Base-by-base conservation (phyloP, 1,139 yeast genomes). In the Candida tunisiensis region DNA sequence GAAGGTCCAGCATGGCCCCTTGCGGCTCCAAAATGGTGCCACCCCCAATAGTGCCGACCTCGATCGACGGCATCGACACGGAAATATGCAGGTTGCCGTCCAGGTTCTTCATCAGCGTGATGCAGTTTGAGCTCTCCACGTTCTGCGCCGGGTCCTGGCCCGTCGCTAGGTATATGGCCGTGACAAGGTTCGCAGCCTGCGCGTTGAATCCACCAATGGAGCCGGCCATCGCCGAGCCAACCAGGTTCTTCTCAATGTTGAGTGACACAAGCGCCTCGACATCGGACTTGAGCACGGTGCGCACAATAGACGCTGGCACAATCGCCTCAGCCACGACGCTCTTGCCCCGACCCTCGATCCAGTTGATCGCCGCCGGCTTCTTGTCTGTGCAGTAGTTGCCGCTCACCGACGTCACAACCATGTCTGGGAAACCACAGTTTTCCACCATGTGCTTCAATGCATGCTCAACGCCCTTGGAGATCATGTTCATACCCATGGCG, bases 401-500 rank as follows among this genome's bases (percentile, higher is more conserved):
- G 18, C 95, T 82, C 28, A 88, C 78, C 3, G 96, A 80, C 30
- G 88, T 73, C 31, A 91, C 69, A 35, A 68, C 71, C 99, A 88
- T 88, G 55, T 88, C 98, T 10, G 68, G 72, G 70, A 88, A 88
- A 3, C 95, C 96, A 49, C 77, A 75, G 43, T 75, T 83, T 45
- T 77, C 82, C 27, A 66, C 70, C 94, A 88, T 83, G 49, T 65
- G 71, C 39, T 73, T 72, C 47, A 88, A 66, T 2, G 94, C 69
- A 50, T 62, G 64, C 52, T 91, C 99, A 28, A 82, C 95, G 52
- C 98, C 99, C 56, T 88, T 88, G 18, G 98, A 88, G 39, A 88
- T 91, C 99, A 88, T 91, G 51, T 88, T 88, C 99, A 88, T 88
- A 39, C 98, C 99, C 99, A 88, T 88, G 12, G 98, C 98, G 60